Conservation (phyloP, 2,329 filamentous ascomycete species). For the Hypoxylon rubiginosum region DNA sequence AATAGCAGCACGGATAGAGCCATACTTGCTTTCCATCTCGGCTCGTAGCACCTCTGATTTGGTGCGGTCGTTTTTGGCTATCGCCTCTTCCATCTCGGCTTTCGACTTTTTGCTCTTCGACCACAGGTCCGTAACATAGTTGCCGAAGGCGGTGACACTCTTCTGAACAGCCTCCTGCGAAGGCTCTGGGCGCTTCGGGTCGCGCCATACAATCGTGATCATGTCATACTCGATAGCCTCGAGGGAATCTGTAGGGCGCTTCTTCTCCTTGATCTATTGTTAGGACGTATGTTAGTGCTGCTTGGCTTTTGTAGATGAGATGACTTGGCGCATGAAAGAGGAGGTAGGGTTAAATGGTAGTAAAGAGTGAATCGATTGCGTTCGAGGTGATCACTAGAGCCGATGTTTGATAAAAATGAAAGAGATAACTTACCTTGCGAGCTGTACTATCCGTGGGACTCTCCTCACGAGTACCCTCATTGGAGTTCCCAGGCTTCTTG, state of each 20-base stretch:
- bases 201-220: conserved; percentile 48
- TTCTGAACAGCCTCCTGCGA: conserved; percentile 51
- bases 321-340: not conserved
- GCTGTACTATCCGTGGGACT: conserved; percentile 16
- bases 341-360: not conserved
- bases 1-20: conserved; percentile 64
- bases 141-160: conserved; percentile 64
- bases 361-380: not conserved
- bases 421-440: conserved; percentile 25
- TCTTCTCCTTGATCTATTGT: conserved; percentile 40
- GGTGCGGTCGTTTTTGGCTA: conserved; percentile 18
- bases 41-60: conserved; percentile 57
- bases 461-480: conserved; percentile 16
- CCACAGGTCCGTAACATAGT: conserved; percentile 65
- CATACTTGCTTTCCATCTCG: conserved; percentile 60
- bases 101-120: conserved; percentile 63
- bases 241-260: conserved; percentile 42
- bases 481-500: conserved; percentile 7
- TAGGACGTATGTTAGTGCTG: conserved; percentile 10
- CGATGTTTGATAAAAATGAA: not conserved
- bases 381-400: not conserved
- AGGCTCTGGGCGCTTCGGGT: conserved; percentile 39
- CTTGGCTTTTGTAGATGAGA: not conserved
- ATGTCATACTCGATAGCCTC: conserved; percentile 48
- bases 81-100: conserved; percentile 53